phyloP scores from a whole-genome alignment of 2,329 filamentous ascomycete genomes.

The Colletotrichum gigasporum region DNA sequence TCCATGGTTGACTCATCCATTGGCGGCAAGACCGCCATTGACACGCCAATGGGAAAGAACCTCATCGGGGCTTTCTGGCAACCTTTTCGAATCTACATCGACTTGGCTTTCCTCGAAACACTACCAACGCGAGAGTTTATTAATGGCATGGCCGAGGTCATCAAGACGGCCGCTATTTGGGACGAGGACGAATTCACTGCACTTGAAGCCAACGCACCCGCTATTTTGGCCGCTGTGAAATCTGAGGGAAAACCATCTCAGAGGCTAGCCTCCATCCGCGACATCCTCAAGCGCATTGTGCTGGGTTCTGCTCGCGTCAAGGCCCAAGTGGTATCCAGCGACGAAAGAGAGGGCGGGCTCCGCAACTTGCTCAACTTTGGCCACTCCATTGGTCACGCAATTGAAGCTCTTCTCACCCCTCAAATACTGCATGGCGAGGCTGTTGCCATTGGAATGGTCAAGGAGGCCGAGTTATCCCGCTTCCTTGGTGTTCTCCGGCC shows the following conservation, averaged over 20 bases:
- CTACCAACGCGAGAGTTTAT: slow-evolving; percentile 92
- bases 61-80: slow-evolving; percentile 97
- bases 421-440: slow-evolving; percentile 96
- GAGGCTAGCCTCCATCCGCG: slow-evolving; percentile 75
- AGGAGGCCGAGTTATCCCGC: slow-evolving; percentile 92
- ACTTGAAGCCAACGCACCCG: slow-evolving; percentile 82
- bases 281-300: slow-evolving; percentile 81
- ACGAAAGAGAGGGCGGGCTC: slow-evolving; percentile 93
- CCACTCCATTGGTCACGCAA: slow-evolving; percentile 96
- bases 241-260: slow-evolving; percentile 49
- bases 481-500: slow-evolving; percentile 87
- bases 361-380: slow-evolving; percentile 97
- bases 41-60: slow-evolving; percentile 96
- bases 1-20: slow-evolving; percentile 99
- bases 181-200: slow-evolving; percentile 86
- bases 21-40: slow-evolving; percentile 97
- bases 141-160: slow-evolving; percentile 98
- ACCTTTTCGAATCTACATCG: slow-evolving; percentile 91
- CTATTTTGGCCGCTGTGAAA: slow-evolving; percentile 78
- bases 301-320: slow-evolving; percentile 93
- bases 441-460: slow-evolving; percentile 98
- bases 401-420: slow-evolving; percentile 93
- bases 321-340: slow-evolving; percentile 90
- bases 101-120: slow-evolving; percentile 90
- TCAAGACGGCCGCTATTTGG: slow-evolving; percentile 98